Base-by-base conservation (phyloP, 192 early-diverging fungal species). In the Gaertneriomyces sp. region DNA sequence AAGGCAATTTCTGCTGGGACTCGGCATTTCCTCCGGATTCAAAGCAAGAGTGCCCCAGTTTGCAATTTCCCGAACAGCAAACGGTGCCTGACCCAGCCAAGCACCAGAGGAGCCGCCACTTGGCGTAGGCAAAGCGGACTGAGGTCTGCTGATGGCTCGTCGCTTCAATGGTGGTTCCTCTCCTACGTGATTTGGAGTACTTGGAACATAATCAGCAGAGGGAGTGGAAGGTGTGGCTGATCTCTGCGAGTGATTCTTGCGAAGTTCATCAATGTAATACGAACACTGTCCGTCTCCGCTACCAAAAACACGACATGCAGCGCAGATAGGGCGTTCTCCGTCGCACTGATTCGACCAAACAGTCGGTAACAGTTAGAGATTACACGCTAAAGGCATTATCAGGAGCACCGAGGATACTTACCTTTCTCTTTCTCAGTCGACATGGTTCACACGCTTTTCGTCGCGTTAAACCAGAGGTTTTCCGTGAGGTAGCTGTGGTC, bases 291-390 rank as follows among this genome's bases (percentile, higher is more conserved):
- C 19, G 38, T 64, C 62, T 54, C 50, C 50, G 8, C 50, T 16
- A 6, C 62, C 62, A 42, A 64, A 64, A 17, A 64, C 62, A 6
- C 62, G 47, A 54, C 62, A 64, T 10, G 62, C 9, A 9, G 19
- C 51, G 50, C 62, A 64, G 17, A 64, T 54, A 12, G 62, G 62
- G 39, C 62, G 43, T 41, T 64, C 61, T 38, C 61, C 61, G 20
- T 51, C 49, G 49, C 49, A 51, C 49, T 51, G 49, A 51, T 4
- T 20, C 14, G 20, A 17, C n/a, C 39, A 39, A 17, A 63, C 17
- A n/a, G 38, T 20, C 38, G 47, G 19, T 9, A 63, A 38, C 5
- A 17, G 16, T 50, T 55, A 16, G 3, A 16, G 5, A 14, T 11
- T 6, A 11, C 59, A n/a, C 14, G 4, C 41, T 33, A 5, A 52